phyloP scores from a whole-genome alignment of 108 stramenopile genomes.

The Schizochytrium sp. region DNA sequence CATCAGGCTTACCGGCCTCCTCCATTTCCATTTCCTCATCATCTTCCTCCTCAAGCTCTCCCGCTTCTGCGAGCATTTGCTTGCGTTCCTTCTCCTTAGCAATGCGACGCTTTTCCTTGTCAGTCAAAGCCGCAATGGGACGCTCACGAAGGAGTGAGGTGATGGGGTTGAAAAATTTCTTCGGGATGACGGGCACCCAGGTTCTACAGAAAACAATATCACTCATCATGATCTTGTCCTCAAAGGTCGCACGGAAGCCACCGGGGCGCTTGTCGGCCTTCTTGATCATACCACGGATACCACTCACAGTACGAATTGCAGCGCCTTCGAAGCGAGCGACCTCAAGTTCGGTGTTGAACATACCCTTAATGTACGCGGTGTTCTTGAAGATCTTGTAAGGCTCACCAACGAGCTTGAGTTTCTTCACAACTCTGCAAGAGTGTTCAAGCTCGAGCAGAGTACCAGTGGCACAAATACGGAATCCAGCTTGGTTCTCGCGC shows the following conservation, averaged over 20 bases:
- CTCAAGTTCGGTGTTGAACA: constrained; percentile 98
- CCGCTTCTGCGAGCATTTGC: neutral
- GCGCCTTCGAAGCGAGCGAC: constrained; percentile 94
- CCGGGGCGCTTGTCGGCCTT: constrained; percentile 90
- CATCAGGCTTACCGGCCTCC: constrained; percentile 64
- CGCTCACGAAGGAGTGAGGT: constrained; percentile 81
- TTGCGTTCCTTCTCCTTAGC: neutral
- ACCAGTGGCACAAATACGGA: constrained; percentile 94
- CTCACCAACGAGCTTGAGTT: constrained; percentile 97
- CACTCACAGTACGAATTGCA: constrained; percentile 92
- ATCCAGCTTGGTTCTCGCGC: constrained; percentile 81
- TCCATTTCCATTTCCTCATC: constrained; percentile 67
- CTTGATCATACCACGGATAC: constrained; percentile 95
- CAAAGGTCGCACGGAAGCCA: constrained; percentile 96
- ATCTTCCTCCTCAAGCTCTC: constrained; percentile 21
- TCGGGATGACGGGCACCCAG: constrained; percentile 95
- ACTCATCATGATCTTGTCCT: constrained; percentile 91
- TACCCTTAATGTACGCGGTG: constrained; percentile 97
- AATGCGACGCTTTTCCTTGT: constrained; percentile 13
- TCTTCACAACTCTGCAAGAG: constrained; percentile 93
- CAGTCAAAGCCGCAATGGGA: neutral
- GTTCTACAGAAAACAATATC: constrained; percentile 96
- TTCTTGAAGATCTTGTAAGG: constrained; percentile 95
- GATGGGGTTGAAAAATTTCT: constrained; percentile 95
- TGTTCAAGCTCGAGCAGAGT: constrained; percentile 91